phyloP scores from a whole-genome alignment of 225 moss, liverwort and hornwort genomes.

The Marchantia paleacea region DNA sequence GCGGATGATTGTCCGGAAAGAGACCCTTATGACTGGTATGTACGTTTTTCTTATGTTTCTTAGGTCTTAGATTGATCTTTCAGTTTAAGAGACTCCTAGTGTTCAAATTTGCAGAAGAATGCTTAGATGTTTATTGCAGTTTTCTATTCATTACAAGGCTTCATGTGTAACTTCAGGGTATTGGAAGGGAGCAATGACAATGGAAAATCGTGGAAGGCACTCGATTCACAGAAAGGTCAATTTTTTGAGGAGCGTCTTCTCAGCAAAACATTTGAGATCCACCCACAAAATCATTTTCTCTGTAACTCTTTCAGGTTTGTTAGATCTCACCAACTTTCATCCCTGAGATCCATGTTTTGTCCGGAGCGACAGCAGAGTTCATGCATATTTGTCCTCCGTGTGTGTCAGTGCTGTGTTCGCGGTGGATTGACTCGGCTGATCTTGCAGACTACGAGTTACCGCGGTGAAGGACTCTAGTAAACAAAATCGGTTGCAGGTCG shows the following conservation, averaged over 20 bases:
- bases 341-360: no score
- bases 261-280: constrained; percentile 46
- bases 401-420: not conserved
- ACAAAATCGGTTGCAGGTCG: constrained; percentile 27
- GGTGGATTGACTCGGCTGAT: not conserved
- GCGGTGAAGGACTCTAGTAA: constrained; percentile 8
- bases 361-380: not conserved
- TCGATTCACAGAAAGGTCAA: constrained; percentile 49
- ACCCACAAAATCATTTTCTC: constrained; percentile 27
- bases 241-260: constrained; percentile 38
- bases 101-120: not conserved
- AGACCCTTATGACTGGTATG: constrained; percentile 53
- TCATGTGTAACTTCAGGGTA: constrained; percentile 19
- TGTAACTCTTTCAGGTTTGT: constrained; percentile 46
- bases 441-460: constrained; percentile 27
- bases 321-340: not conserved
- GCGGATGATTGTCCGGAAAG: constrained; percentile 55
- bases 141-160: not conserved
- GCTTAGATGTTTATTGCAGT: not conserved
- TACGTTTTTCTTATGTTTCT: not conserved
- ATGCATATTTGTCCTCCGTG: not conserved
- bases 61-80: not conserved
- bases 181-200: constrained; percentile 51
- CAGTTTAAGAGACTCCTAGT: not conserved
- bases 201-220: constrained; percentile 43